Evolutionary conservation across 176 grass and related monocot genomes (phyloP), one percentile per base, ranked within the genome.

Genomic region (Chrysopogon serrulatus): DNA sequence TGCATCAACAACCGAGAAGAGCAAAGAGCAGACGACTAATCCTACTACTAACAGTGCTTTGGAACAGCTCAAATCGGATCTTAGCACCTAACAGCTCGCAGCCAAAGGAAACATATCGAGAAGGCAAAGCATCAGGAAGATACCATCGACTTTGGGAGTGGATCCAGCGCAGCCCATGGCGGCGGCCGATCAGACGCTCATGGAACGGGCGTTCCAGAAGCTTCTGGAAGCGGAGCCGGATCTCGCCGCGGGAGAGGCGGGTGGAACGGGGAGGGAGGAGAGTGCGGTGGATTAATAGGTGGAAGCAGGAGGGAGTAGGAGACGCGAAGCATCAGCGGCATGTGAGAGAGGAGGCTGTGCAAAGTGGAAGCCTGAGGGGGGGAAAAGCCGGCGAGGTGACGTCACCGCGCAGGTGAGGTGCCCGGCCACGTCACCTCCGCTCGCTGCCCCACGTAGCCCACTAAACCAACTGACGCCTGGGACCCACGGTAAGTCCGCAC

Each of bases 111-210:
- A n/a, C 23, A 32, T 82, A 72, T 36, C 63, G 33, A 84, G 32
- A 77, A 3, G 45, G 44, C 64, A 82, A 82, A 66, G 78, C 81
- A 72, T 44, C 84, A 68, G 10, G 12, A 19, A 33, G 40, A 39
- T 82, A 90, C 87, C 92, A 28, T 88, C 89, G 44, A 90, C 89
- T 85, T 87, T 88, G 35, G 82, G 89, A 5, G 90, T 93, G 86
- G 95, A 98, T 95, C 92, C 95, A 78, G 86, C 92, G 85, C 95
- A 95, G 42, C 95, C 95, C 95, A 93, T 98, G 79, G 72, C 79
- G 74, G 47, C 79, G 68, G 65, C 79, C 35, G 82, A 41, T 86
- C 64, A 82, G 71, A 56, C 33, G 49, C 66, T 85, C 86, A 78
- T 86, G 77, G 63, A 32, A 27, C 77, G 72, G 24, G 43, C 83